Evolutionary conservation across 2,329 filamentous ascomycete genomes (phyloP).

Genomic region (Xenoacremonium recifei): DNA sequence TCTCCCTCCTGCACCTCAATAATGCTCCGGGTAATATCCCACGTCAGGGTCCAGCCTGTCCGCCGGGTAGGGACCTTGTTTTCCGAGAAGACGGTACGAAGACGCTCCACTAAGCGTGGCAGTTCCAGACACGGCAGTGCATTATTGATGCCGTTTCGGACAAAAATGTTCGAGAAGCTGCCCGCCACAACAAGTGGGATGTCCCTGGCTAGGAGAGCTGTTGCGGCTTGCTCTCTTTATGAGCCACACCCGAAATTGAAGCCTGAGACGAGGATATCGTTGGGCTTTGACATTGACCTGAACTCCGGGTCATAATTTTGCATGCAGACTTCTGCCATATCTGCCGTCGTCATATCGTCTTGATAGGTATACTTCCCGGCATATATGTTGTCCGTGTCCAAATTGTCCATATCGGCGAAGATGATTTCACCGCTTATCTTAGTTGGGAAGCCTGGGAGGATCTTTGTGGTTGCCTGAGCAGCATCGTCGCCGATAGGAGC

Average conservation of each 20-base stretch:
- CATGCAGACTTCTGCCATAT: conserved; percentile 91
- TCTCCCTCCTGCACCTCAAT: conserved; percentile 65
- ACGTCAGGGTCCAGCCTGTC: conserved; percentile 78
- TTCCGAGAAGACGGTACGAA: conserved; percentile 59
- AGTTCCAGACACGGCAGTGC: conserved; percentile 72
- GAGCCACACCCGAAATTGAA: conserved; percentile 88
- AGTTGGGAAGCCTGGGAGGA: conserved; percentile 83
- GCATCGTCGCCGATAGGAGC: conserved; percentile 65
- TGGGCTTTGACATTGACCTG: conserved; percentile 56
- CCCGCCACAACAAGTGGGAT: conserved; percentile 79
- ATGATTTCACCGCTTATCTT: conserved; percentile 82
- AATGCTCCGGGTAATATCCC: conserved; percentile 72
- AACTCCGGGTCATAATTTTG: conserved; percentile 86
- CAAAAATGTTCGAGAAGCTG: conserved; percentile 83
- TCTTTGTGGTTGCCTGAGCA: conserved; percentile 68
- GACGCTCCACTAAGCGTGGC: conserved; percentile 63
- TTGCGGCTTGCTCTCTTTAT: conserved; percentile 71
- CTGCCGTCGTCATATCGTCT: conserved; percentile 71
- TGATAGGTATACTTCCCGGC: conserved; percentile 82
- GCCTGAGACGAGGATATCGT: conserved; percentile 81
- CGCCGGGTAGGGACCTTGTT: conserved; percentile 62
- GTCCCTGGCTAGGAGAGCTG: conserved; percentile 76
- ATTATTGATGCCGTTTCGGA: conserved; percentile 77
- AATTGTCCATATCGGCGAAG: conserved; percentile 68
- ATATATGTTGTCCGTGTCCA: conserved; percentile 93